These are phyloP conservation scores for Sporisorium exsertum DNA, from an alignment of 1,284 basidiomycete genomes.

Conservation along the genomic window DNA sequence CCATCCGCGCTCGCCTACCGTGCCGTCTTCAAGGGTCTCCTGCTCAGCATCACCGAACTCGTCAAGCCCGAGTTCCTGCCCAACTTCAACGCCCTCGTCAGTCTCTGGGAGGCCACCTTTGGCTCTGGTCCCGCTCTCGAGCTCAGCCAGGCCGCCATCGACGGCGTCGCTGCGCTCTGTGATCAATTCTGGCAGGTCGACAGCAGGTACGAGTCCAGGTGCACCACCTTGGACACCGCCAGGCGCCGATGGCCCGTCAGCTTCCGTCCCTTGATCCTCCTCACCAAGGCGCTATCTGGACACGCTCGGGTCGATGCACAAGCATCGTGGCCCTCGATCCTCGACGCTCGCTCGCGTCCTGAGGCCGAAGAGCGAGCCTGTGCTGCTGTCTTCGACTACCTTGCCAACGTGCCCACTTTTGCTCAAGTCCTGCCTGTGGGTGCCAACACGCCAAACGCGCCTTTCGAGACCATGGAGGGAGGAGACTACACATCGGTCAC, in stretches of 20 bases:
- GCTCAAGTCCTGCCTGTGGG: conserved; percentile 77
- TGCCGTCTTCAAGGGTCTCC: conserved; percentile 80
- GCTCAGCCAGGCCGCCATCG: conserved; percentile 41
- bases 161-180: conserved; percentile 80
- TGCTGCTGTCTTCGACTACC: conserved; percentile 79
- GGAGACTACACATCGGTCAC: conserved; percentile 74
- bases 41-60: conserved; percentile 78
- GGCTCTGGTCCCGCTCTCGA: conserved; percentile 70
- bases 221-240: conserved; percentile 82
- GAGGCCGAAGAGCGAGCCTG: conserved; percentile 70
- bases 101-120: conserved; percentile 83
- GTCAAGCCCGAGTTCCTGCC: conserved; percentile 75
- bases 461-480: conserved; percentile 78
- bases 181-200: conserved; percentile 82
- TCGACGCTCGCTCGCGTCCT: conserved; percentile 27
- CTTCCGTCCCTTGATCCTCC: conserved; percentile 77
- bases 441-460: conserved; percentile 75
- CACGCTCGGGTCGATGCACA: conserved; percentile 37
- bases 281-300: conserved; percentile 81
- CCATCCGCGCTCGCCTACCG: conserved; percentile 84
- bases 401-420: conserved; percentile 79
- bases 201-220: conserved; percentile 73
- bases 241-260: conserved; percentile 84
- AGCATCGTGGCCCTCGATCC: conserved; percentile 43
- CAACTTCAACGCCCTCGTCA: conserved; percentile 77